These are phyloP conservation scores for Apocynum venetum DNA, from an alignment of 257 asterid genomes.

Conservation along the genomic window DNA sequence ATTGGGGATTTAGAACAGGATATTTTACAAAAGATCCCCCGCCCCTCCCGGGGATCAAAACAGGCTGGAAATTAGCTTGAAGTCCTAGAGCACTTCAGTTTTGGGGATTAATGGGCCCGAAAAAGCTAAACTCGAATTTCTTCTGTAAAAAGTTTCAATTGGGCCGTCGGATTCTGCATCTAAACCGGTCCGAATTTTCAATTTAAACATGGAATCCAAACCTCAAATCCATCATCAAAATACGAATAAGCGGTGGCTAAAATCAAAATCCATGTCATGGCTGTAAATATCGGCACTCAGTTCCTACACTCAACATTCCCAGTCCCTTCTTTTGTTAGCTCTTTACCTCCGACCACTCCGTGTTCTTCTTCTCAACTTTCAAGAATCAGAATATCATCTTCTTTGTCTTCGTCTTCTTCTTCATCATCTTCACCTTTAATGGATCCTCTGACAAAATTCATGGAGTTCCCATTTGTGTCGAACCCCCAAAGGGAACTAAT, in stretches of 20 bases:
- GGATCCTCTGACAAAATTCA: conserved; percentile 47
- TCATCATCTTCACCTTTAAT: conserved; percentile 29
- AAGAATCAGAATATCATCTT: not conserved
- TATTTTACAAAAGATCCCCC: too few relatives aligned
- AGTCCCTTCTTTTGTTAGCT: not conserved
- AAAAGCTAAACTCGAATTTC: too few relatives aligned
- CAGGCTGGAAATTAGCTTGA: too few relatives aligned
- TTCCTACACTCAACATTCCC: not conserved
- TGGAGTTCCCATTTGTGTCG: conserved; percentile 67
- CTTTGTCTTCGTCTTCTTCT: conserved; percentile 4
- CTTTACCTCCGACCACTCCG: not conserved
- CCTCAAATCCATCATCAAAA: too few relatives aligned
- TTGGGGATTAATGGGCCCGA: too few relatives aligned
- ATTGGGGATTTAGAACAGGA: too few relatives aligned
- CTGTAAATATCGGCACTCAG: not conserved
- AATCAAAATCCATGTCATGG: not conserved
- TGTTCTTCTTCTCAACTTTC: not conserved
- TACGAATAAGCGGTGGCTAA: not conserved
- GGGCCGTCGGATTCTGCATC: too few relatives aligned
- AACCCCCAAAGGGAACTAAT: conserved; percentile 55
- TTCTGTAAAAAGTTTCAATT: too few relatives aligned
- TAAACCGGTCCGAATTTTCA: not conserved
- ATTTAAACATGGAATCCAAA: not conserved
- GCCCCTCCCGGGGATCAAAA: too few relatives aligned
- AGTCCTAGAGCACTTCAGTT: too few relatives aligned